Conservation (phyloP, 192 early-diverging fungal species). For the Backusella westeae region DNA sequence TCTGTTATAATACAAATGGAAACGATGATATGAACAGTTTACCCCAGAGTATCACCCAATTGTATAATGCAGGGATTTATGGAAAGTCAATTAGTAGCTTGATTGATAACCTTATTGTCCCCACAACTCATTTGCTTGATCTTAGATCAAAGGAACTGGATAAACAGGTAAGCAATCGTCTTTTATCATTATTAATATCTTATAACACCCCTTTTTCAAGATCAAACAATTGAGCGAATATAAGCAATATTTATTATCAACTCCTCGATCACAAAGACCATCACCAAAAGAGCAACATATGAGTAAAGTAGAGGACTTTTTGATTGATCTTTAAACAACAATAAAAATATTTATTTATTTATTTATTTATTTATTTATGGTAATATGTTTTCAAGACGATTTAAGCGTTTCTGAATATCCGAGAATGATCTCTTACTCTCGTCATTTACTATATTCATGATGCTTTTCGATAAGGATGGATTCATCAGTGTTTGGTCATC, state of each 20-base stretch:
- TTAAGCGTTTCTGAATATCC: too few relatives aligned
- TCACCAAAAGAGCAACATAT: background rate
- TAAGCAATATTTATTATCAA: background rate
- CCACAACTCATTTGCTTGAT: conserved; percentile 29
- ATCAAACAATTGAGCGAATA: conserved; percentile 1
- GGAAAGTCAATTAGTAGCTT: conserved; percentile 40
- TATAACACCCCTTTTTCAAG: background rate
- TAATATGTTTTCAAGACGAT: too few relatives aligned
- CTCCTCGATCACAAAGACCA: background rate
- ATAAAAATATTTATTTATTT: too few relatives aligned
- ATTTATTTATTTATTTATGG: too few relatives aligned
- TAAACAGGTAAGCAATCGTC: background rate
- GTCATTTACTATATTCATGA: too few relatives aligned
- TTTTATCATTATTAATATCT: background rate
- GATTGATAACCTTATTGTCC: conserved; percentile 43
- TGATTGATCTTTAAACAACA: background rate
- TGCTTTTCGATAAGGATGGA: too few relatives aligned
- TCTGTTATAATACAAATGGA: background rate
- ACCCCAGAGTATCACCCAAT: conserved; percentile 39
- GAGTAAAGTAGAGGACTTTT: background rate
- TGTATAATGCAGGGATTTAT: conserved; percentile 46
- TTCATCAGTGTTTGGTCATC: too few relatives aligned
- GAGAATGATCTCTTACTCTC: too few relatives aligned
- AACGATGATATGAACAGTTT: background rate
- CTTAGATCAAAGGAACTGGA: conserved; percentile 9